Percentiles rank a stretch among this genome's conserved stretches.
These are phyloP conservation scores for Porogramme epimiltina DNA, from an alignment of 1,284 basidiomycete species.

Conservation along the genomic window DNA sequence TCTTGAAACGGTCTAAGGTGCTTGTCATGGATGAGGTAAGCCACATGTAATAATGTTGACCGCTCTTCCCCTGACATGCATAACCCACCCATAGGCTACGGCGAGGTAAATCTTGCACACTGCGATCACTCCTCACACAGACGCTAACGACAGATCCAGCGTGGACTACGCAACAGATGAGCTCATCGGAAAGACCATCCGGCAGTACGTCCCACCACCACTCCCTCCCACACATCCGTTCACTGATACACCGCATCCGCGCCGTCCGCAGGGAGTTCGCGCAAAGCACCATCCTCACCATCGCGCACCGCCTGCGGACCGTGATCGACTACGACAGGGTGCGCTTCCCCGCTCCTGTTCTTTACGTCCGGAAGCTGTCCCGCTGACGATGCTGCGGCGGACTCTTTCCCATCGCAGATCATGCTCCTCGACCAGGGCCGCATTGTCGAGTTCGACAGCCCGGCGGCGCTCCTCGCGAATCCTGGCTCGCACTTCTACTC, in stretches of 20 bases:
- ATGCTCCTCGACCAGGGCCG: constrained; percentile 86
- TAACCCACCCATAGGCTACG: constrained; percentile 70
- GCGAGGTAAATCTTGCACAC: constrained; percentile 48
- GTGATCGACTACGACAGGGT: constrained; percentile 52
- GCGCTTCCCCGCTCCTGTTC: background rate
- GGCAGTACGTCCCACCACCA: constrained; percentile 52
- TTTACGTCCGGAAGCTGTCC: too few relatives aligned
- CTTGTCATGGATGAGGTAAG: constrained; percentile 84
- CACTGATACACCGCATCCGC: background rate
- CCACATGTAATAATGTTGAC: too few relatives aligned
- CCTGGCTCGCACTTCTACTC: constrained; percentile 70
- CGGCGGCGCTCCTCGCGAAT: constrained; percentile 66
- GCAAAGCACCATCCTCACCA: constrained; percentile 31
- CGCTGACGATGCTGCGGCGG: background rate
- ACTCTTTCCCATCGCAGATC: constrained; percentile 44
- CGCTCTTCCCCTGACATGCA: too few relatives aligned
- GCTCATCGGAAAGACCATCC: constrained; percentile 72
- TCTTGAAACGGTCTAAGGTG: constrained; percentile 74
- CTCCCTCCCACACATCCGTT: background rate
- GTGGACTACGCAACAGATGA: constrained; percentile 82
- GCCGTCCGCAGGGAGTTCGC: constrained; percentile 7
- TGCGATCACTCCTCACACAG: background rate
- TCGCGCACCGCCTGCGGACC: constrained; percentile 66
- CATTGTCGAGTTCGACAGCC: constrained; percentile 83
- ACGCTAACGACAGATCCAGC: constrained; percentile 32